phyloP scores from a whole-genome alignment of 192 early-diverging fungal species.

The Haplosporangium gracile region DNA sequence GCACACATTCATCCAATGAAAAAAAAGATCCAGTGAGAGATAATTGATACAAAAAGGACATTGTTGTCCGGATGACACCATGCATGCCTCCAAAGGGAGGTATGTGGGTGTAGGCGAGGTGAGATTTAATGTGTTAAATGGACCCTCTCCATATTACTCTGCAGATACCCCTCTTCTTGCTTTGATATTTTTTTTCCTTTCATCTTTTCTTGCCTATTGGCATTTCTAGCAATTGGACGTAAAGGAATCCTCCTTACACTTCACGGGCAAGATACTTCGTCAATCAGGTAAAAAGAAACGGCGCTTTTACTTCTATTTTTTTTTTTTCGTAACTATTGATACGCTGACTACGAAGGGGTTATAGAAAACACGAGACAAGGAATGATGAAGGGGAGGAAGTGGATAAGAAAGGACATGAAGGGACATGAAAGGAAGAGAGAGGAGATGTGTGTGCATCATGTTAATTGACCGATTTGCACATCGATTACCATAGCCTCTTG shows the following conservation, averaged over 20 bases:
- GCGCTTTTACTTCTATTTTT: too few species aligned
- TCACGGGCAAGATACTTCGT: background rate
- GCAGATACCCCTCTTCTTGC: background rate
- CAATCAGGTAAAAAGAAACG: background rate
- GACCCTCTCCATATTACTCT: background rate
- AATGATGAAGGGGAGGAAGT: conserved; percentile 6
- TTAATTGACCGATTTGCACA: background rate
- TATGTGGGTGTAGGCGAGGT: background rate
- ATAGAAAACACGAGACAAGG: background rate
- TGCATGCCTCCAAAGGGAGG: conserved; percentile 2
- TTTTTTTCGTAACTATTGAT: background rate
- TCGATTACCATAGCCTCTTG: background rate
- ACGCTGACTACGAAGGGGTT: background rate
- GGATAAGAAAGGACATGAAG: background rate
- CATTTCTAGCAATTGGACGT: background rate
- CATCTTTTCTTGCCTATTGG: background rate
- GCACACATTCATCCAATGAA: background rate
- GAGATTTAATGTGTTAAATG: background rate
- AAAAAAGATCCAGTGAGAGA: background rate
- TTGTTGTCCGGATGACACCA: background rate
- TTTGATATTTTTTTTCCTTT: background rate
- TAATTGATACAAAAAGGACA: background rate
- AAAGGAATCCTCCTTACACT: background rate
- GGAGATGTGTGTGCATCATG: background rate
- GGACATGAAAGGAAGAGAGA: background rate